Evolutionary conservation across 2,329 filamentous ascomycete species (phyloP).

Genomic region (Calonectria ilicicola): DNA sequence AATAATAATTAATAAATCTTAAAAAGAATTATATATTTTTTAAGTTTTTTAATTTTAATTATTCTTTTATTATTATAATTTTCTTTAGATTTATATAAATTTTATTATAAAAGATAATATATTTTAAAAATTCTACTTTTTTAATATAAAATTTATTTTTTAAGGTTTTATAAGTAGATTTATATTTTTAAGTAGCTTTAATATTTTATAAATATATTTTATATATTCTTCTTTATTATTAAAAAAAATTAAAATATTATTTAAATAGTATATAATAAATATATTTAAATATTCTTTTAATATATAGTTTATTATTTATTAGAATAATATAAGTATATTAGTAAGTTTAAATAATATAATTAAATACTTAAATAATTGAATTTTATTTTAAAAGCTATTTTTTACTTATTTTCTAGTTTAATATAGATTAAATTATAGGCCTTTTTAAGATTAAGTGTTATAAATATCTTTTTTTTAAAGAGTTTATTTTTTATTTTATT

Average conservation of each 20-base stretch:
- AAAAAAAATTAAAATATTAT: too few relatives aligned
- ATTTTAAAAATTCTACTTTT: conserved; percentile 27
- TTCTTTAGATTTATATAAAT: conserved; percentile 31
- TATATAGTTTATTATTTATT: conserved; percentile 33
- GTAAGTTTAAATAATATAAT: conserved; percentile 47
- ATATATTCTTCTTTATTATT: too few relatives aligned
- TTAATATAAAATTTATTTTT: too few relatives aligned
- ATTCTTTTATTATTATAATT: conserved; percentile 19
- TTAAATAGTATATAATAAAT: too few relatives aligned
- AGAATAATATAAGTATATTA: conserved; percentile 37
- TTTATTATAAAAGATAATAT: conserved; percentile 22
- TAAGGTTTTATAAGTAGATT: too few relatives aligned
- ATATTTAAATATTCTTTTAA: conserved; percentile 39
- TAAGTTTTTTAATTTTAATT: neutral
- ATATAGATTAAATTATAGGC: conserved; percentile 49
- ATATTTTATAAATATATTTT: too few relatives aligned
- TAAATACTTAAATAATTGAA: too few relatives aligned
- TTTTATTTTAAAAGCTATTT: conserved; percentile 47
- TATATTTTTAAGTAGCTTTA: too few relatives aligned
- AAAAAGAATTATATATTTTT: conserved; percentile 34
- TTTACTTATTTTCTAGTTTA: conserved; percentile 47
- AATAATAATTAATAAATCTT: too few relatives aligned
- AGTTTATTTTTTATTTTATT: conserved; percentile 38
- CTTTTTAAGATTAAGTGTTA: conserved; percentile 30
- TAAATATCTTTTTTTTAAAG: conserved; percentile 25